Evolutionary conservation across 371 early-diverging fungal genomes (phyloP).

Genomic region (Mucor irregularis): DNA sequence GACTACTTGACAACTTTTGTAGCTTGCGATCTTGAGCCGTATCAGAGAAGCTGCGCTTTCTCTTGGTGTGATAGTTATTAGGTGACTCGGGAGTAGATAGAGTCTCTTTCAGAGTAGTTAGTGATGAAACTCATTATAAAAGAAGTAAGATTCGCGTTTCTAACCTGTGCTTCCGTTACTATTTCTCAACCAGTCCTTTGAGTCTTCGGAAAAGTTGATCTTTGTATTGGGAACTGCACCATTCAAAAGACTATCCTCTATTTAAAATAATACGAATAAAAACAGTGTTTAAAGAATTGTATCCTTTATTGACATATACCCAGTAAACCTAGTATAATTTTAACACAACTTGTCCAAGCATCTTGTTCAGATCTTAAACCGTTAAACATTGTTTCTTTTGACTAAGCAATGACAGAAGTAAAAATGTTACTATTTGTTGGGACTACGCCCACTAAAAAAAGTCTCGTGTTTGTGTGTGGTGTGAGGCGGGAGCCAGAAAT

Average conservation of each 20-base stretch:
- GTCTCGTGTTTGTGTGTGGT: background rate
- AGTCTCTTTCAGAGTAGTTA: background rate
- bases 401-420: too few species aligned
- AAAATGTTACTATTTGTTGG: too few species aligned
- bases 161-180: conserved; percentile 12
- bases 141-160: background rate
- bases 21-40: conserved; percentile 39
- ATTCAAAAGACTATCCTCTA: conserved; percentile 33
- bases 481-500: too few species aligned
- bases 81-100: conserved; percentile 11
- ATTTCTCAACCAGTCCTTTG: conserved; percentile 3
- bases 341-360: conserved; percentile 39
- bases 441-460: too few species aligned
- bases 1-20: conserved; percentile 37
- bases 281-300: background rate
- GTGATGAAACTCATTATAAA: background rate
- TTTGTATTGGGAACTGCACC: conserved; percentile 13
- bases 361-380: conserved; percentile 31
- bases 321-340: conserved; percentile 36
- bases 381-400: conserved; percentile 23
- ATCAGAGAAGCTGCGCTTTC: conserved; percentile 45
- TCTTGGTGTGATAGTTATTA: conserved; percentile 22
- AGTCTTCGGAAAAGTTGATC: background rate
- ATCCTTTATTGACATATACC: conserved; percentile 26
- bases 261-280: conserved; percentile 19